phyloP scores from a whole-genome alignment of 352 stramenopile species.

The Phytophthora ramorum region DNA sequence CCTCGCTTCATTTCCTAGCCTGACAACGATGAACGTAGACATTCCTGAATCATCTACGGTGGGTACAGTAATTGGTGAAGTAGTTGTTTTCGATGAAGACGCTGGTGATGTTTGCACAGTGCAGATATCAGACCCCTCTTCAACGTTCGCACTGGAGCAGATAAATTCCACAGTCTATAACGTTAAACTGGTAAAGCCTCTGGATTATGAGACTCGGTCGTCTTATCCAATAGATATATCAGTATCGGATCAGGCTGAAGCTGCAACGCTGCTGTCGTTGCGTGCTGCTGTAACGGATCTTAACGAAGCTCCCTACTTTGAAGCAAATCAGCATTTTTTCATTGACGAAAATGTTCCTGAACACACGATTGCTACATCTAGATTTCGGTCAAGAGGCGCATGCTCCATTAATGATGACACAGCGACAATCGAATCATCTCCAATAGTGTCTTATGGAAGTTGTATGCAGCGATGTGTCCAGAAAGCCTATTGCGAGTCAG shows the following conservation, averaged over 20 bases:
- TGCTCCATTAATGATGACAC: slow-evolving; percentile 8
- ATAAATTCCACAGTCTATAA: slow-evolving; percentile 21
- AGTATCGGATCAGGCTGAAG: slow-evolving; percentile 12
- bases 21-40: neutral
- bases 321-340: slow-evolving; percentile 42
- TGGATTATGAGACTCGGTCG: slow-evolving; percentile 37
- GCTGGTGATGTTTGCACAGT: slow-evolving; percentile 15
- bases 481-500: slow-evolving; percentile 11
- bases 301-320: slow-evolving; percentile 55
- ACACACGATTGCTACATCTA: slow-evolving; percentile 22
- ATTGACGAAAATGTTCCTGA: slow-evolving; percentile 39
- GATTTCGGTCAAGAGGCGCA: slow-evolving; percentile 27
- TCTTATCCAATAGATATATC: slow-evolving; percentile 10
- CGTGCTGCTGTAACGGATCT: slow-evolving; percentile 40
- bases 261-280: neutral
- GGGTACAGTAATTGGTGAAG: slow-evolving; percentile 23
- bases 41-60: slow-evolving; percentile 21
- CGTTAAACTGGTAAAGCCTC: slow-evolving; percentile 13
- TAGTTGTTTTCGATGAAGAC: slow-evolving; percentile 32
- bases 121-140: slow-evolving; percentile 6
- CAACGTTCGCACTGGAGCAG: slow-evolving; percentile 8
- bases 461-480: slow-evolving; percentile 22
- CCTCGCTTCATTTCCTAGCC: slow-evolving; percentile 14
- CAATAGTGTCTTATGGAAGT: slow-evolving; percentile 23
- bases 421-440: neutral